Evolutionary conservation across 2,329 filamentous ascomycete genomes (phyloP).

Genomic region (Canariomyces notabilis): DNA sequence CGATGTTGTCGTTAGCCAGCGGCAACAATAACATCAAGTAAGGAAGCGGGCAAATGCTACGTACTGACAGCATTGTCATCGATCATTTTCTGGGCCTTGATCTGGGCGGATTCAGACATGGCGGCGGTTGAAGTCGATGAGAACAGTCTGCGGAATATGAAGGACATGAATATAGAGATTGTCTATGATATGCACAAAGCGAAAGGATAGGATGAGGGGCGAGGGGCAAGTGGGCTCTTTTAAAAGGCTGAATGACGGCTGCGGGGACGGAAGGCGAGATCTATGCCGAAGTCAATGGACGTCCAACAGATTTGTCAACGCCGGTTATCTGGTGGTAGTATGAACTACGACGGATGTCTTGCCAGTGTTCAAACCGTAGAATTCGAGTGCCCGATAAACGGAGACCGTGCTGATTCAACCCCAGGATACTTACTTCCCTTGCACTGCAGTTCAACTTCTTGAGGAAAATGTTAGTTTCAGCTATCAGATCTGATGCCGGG

Average conservation of each 20-base stretch:
- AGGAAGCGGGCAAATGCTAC: too few species aligned
- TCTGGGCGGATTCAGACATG: slow-evolving; percentile 73
- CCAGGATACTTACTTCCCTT: not conserved
- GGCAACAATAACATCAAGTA: too few species aligned
- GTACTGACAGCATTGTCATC: slow-evolving; percentile 80
- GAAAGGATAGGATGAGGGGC: slow-evolving; percentile 10
- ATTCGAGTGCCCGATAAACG: not conserved
- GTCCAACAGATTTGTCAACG: slow-evolving; percentile 11
- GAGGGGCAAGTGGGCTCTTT: slow-evolving; percentile 13
- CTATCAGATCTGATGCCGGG: not conserved
- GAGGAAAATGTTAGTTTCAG: not conserved
- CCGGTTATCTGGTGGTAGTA: not conserved
- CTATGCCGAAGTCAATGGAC: not conserved
- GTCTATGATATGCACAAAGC: too few species aligned
- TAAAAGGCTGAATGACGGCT: slow-evolving; percentile 11
- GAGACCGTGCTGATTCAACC: not conserved
- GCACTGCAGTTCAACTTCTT: too few species aligned
- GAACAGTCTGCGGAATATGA: slow-evolving; percentile 67
- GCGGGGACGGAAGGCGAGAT: not conserved
- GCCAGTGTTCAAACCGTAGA: not conserved
- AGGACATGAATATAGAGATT: slow-evolving; percentile 46
- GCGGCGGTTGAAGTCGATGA: slow-evolving; percentile 54
- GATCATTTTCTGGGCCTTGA: slow-evolving; percentile 81
- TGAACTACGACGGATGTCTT: not conserved
- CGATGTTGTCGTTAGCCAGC: slow-evolving; percentile 4